Base-by-base conservation (phyloP, 1,139 yeast genomes). In the Taphrina deformans region DNA sequence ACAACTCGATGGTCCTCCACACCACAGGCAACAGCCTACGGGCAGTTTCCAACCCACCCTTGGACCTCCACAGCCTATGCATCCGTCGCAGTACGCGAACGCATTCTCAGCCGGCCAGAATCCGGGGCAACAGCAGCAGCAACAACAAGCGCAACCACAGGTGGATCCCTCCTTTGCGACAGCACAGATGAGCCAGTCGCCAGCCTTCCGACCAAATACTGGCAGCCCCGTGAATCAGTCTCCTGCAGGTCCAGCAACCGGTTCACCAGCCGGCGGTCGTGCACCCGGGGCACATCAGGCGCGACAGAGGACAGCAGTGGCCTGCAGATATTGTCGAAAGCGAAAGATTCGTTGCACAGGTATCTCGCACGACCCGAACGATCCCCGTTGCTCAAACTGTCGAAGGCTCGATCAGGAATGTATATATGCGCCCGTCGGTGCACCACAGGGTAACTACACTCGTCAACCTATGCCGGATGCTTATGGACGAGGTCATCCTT, bases 231-330 rank as follows among this genome's bases (percentile, higher is more conserved):
- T 29, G 12, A 24, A 24, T 10, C 26, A n/a, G 44, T 18, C 27
- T 7, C 53, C 53, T 29, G 16, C 38, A 6, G 48, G 45, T 14
- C 58, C 10, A 27, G 21, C 48, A 7, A 18, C 46, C 14, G 58
- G 58, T 7, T 35, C 58, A n/a, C 48, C 58, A 1, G 58, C 48
- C 48, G 35, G 48, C 5, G 48, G 58, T 14, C 29, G 58, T 3
- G 58, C 58, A 4, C 58, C 58, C 9, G 51, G 84, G 65, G 78
- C 79, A 18, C 75, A 75, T 58, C 83, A 82, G 21, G 66, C 68
- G 46, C 69, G 67, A 14, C 67, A 65, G 27, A 58, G 68, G n/a
- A 65, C 63, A 10, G 66, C 62, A 3, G 66, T 64, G 21, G 66
- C 66, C 2, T 64, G 66, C 26, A 55, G 63, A 3, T 61, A 61